Conservation (phyloP, 257 asterid genomes). For the Buddleja alternifolia region DNA sequence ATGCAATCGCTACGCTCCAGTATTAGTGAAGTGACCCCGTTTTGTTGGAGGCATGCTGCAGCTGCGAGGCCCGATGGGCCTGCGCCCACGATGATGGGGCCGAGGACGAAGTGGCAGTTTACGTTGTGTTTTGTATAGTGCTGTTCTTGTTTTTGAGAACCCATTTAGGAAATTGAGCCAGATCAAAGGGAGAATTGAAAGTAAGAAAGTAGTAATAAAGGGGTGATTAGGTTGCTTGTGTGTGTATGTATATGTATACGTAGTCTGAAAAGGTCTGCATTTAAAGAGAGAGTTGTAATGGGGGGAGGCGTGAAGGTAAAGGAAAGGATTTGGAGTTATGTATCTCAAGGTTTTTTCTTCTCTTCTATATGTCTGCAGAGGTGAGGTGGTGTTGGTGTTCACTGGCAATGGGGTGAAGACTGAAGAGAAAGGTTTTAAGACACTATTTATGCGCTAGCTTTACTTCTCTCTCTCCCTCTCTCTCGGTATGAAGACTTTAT, state of each 20-base stretch:
- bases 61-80: constrained; percentile 95
- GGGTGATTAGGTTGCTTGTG: too few relatives aligned
- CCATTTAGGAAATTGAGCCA: constrained; percentile 44
- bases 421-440: constrained; percentile 28
- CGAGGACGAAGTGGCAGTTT: constrained; percentile 32
- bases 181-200: not conserved
- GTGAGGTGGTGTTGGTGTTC: constrained; percentile 40
- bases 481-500: not conserved
- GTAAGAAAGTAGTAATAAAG: not conserved
- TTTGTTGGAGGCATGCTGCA: constrained; percentile 73
- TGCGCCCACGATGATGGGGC: constrained; percentile 86
- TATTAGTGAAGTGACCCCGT: constrained; percentile 62
- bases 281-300: constrained; percentile 29
- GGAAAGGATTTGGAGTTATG: constrained; percentile 58
- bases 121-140: not conserved
- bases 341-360: constrained; percentile 56
- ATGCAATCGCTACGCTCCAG: constrained; percentile 81
- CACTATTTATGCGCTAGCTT: constrained; percentile 27
- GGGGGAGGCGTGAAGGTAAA: constrained; percentile 67
- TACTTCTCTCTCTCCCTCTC: not conserved
- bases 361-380: too few relatives aligned
- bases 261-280: too few relatives aligned
- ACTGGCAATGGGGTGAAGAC: constrained; percentile 34
- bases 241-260: too few relatives aligned
- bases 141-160: constrained; percentile 40